Evolutionary conservation across 768 basidiomycete species (phyloP), one percentile per base, ranked within the genome.

Genomic region (Tylopilus felleus): DNA sequence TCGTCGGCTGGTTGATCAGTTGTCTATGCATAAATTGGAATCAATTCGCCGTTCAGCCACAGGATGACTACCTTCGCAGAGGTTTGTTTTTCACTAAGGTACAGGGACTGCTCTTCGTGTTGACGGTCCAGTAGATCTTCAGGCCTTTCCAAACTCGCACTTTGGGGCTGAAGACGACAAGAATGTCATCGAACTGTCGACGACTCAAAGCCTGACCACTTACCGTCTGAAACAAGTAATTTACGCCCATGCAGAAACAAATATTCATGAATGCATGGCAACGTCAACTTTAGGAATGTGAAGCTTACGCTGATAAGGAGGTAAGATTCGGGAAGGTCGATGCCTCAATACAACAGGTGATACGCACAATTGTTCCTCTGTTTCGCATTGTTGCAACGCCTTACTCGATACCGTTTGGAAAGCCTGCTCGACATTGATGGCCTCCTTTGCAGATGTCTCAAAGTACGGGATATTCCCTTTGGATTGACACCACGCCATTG

Each of bases 391-490:
- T 69, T 93, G 92, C 60, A 99, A 74, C 12, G 97, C 97, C 70
- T 97, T 98, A 89, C 96, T 96, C n/a, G 96, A 96, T 52, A 98
- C 95, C 2, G 95, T 97, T 73, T 97, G 95, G 85, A 99, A 99
- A 4, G 96, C 97, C 71, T 98, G 96, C 71, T 99, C 97, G 51
- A 99, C 97, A 65, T 99, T 99, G 80, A 98, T 98, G 12, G 97
- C 96, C 74, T 99, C 97, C 75, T 99, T 99, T 36, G 97, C 97
- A 9, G 97, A 99, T 7, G 97, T 98, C 77, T 99, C 97, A 71
- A 98, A 99, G 75, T 98, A 99, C 27, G 97, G 97, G 60, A 99
- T 98, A 73, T 98, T 98, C 69, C 96, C 96, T 76, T 98, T 98
- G 54, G 95, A 88, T 65, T 98, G 95, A 72, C 97, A 99, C 97